These are phyloP conservation scores for Aspergillus sp. DNA, from an alignment of 2,329 filamentous ascomycete species.

Conservation along the genomic window DNA sequence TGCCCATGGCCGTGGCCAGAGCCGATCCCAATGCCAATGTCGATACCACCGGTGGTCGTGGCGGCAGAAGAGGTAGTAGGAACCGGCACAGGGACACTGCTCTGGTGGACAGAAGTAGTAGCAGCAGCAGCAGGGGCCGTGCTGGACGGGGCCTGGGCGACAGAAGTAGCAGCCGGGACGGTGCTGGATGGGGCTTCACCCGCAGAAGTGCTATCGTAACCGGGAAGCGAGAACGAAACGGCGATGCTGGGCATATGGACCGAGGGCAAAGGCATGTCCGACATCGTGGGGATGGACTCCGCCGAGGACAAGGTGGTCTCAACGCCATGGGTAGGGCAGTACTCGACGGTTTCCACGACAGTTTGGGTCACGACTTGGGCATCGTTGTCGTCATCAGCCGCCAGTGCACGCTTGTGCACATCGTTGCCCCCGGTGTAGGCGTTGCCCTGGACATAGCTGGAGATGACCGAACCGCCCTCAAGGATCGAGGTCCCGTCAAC, in stretches of 20 bases:
- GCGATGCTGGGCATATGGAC: not conserved
- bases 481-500: slow-evolving; percentile 54
- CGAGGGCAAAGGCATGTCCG: not conserved
- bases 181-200: not conserved
- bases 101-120: not conserved
- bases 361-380: slow-evolving; percentile 14
- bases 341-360: slow-evolving; percentile 19
- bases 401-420: slow-evolving; percentile 18
- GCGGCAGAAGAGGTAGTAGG: slow-evolving; percentile 4
- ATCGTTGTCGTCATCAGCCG: slow-evolving; percentile 7
- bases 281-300: not conserved
- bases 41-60: not conserved
- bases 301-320: slow-evolving; percentile 3
- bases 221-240: not conserved
- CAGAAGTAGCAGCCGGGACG: slow-evolving; percentile 2
- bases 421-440: slow-evolving; percentile 46
- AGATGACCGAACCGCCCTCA: slow-evolving; percentile 58
- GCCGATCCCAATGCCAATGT: too few species aligned
- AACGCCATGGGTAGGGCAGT: slow-evolving; percentile 12
- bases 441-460: slow-evolving; percentile 72
- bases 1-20: slow-evolving; percentile 7
- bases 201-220: not conserved
- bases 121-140: slow-evolving; percentile 1
- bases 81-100: slow-evolving; percentile 1
- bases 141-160: slow-evolving; percentile 5